Base-by-base conservation (phyloP, 192 early-diverging fungal species). In the Backusella parvicylindrica region DNA sequence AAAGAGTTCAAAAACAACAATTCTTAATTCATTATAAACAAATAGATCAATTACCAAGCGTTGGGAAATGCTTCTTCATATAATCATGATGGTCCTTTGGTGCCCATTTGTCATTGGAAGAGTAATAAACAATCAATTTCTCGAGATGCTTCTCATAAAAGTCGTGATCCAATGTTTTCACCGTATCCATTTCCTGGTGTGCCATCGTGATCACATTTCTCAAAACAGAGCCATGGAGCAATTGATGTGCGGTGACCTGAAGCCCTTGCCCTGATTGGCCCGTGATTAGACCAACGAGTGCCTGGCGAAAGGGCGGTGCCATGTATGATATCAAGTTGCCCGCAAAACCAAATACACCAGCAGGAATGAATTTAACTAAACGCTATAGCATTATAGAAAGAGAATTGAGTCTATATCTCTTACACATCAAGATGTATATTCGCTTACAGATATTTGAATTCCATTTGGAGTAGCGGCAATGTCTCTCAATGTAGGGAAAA, bases 401-500 rank as follows among this genome's bases (percentile, higher is more conserved):
- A 32, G 47, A 31, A 49, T 11, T 38, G n/a, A 64, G 35, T 5
- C 21, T 18, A 4, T 8, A 9, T 28, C 26, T 31, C 12, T 13
- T 11, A 36, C 33, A 68, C 43, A 18, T 33, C 5, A 35, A 66
- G 3, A 18, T 2, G 1, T 56, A 1, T 23, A 69, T 28, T 28
- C n/a, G 64, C 50, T 63, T 86, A 89, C 88, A 65, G 84, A 78
- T 47, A 93, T 75, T 31, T 88, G 79, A 6, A 83, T 83, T 15
- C 94, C 96, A 13, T 92, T 90, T 0, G 93, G 93, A 21, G 92
- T 94, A n/a, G 86, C 77, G 1, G 87, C 90, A 50, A 97, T 95
- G 23, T 89, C 77, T 28, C 91, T 90, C 9, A 97, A 74, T 1
- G 95, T 92, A 18, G 96, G 96, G 73, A 96, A 97, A 60, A 97